A percentile compares a stretch with the other conserved stretches of the same genome.
phyloP scores from a whole-genome alignment of 2,329 filamentous ascomycete species.

The Alternaria hordeiaustralica region DNA sequence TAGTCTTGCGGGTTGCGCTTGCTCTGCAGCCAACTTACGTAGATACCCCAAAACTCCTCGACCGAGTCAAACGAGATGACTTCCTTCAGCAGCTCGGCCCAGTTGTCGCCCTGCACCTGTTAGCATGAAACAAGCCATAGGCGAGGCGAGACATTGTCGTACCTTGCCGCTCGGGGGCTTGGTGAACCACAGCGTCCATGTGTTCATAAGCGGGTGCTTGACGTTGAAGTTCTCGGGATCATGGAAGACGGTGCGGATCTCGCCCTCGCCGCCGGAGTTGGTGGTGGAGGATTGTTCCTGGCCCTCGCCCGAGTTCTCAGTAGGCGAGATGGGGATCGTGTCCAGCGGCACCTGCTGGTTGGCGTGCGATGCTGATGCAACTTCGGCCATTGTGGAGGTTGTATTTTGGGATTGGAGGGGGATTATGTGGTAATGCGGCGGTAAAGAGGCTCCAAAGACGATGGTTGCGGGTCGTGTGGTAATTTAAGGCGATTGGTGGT shows the following conservation, averaged over 20 bases:
- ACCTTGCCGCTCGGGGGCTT: constrained; percentile 97
- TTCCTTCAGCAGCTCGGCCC: constrained; percentile 97
- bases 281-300: constrained; percentile 49
- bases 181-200: constrained; percentile 99
- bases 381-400: constrained; percentile 44
- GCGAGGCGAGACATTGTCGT: constrained; percentile 29
- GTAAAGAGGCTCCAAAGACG: constrained; percentile 7
- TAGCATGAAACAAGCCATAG: constrained; percentile 10
- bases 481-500: constrained; percentile 23
- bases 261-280: constrained; percentile 54
- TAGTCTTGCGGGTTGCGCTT: constrained; percentile 10
- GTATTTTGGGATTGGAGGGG: constrained; percentile 3
- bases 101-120: constrained; percentile 82
- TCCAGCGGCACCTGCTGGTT: constrained; percentile 60
- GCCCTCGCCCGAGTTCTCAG: constrained; percentile 52
- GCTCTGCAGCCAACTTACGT: constrained; percentile 68
- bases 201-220: constrained; percentile 96
- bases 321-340: constrained; percentile 63
- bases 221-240: constrained; percentile 99
- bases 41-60: constrained; percentile 99
- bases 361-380: constrained; percentile 47
- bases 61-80: constrained; percentile 99
- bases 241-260: constrained; percentile 93
- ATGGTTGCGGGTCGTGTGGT: constrained; percentile 17
- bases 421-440: neutral